Evolutionary conservation across 495 filamentous ascomycete species (phyloP), one percentile per base, ranked within the genome.

Genomic region (Lophiotrema nucula): DNA sequence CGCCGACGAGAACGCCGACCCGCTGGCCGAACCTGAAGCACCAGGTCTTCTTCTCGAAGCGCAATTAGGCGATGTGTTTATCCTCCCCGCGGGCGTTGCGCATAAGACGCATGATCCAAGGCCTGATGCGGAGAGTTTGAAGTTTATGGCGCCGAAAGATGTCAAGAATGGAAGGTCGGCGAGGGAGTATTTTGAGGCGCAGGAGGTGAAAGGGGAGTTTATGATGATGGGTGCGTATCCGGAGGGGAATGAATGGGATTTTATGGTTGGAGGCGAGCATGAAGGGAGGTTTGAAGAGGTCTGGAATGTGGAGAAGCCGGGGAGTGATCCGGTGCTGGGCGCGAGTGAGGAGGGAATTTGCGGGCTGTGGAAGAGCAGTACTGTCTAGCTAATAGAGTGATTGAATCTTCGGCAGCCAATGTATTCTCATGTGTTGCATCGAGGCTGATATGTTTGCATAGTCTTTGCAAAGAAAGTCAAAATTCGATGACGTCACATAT

Each of bases 21-120:
- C 60, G 21, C 50, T 65, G n/a, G 55, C 39, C 2, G 60, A 25
- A n/a, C 23, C 55, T n/a, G 67, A 69, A 50, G 47, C 45, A 4
- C 64, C 64, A 18, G 67, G 68, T 19, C 39, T 74, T 1, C 56
- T 65, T 38, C 2, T 72, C 2, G 25, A 68, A 26, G 72, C 67
- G 0, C 51, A 67, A 5, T 54, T 56, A 18, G 72, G 72, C 12
- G 71, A 74, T 51, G 70, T 74, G 26, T 74, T 74, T 33, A 41
- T 74, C 16, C 58, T 74, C 13, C 72, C 72, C 4, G 71, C 72
- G 2, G 72, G 72, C 8, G 66, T 70, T 46, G 10, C 5, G 6
- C 21, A 43, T 43, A 74, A 74, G 56, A 72, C 71, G 16, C 60
- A 60, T 25, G 35, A 69, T 27, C 56, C 67, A 6, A 48, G 11